These are phyloP conservation scores for Salix viminalis DNA, from an alignment of 345 rosid species.

Conservation along the genomic window DNA sequence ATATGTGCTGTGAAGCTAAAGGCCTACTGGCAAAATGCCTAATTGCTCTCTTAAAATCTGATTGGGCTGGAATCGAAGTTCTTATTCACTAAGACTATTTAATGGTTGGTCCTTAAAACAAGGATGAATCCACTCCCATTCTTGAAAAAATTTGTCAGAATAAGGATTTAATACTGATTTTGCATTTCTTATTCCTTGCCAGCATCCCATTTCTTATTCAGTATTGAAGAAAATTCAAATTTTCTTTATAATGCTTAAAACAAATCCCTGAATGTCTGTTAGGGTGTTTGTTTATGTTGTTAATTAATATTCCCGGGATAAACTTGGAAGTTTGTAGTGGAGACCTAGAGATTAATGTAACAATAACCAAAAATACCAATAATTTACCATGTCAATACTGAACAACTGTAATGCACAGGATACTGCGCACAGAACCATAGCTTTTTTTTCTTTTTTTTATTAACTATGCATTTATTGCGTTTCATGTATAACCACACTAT, in stretches of 20 bases:
- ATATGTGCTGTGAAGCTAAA: neutral
- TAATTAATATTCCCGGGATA: neutral
- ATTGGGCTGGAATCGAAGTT: neutral
- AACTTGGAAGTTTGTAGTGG: neutral
- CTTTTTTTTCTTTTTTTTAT: too few species aligned
- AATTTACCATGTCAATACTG: neutral
- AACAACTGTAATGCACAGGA: neutral
- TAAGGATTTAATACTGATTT: neutral
- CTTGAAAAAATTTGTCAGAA: neutral
- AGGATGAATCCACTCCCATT: neutral
- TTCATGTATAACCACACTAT: too few species aligned
- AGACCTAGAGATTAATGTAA: neutral
- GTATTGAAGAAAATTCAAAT: too few species aligned
- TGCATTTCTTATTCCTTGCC: neutral
- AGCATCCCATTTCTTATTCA: neutral
- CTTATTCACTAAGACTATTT: neutral
- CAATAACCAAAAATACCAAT: neutral
- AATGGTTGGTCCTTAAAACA: neutral
- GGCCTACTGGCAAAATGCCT: neutral
- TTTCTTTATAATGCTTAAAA: too few species aligned
- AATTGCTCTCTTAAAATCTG: neutral
- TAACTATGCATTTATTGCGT: too few species aligned
- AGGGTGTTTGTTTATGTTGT: neutral
- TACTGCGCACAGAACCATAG: neutral
- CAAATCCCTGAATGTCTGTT: too few species aligned